phyloP scores from a whole-genome alignment of 208 protist species.

The Leishmania tarentolae region DNA sequence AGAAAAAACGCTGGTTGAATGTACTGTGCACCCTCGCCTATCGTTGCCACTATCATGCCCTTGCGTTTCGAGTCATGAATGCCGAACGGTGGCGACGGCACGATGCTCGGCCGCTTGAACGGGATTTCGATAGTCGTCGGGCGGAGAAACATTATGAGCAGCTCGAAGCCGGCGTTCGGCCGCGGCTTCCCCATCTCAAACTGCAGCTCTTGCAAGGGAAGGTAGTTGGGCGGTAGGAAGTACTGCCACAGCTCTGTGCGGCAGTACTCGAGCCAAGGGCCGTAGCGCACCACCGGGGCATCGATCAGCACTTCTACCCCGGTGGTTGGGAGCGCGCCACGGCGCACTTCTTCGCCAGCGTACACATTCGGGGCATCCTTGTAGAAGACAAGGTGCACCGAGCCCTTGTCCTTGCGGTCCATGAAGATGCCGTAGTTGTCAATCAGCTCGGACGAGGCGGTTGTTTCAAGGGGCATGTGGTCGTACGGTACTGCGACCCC shows the following conservation, averaged over 20 bases:
- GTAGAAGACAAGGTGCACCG: slow-evolving; percentile 78
- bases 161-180: slow-evolving; percentile 75
- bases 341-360: slow-evolving; percentile 63
- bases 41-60: slow-evolving; percentile 54
- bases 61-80: slow-evolving; percentile 75
- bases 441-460: slow-evolving; percentile 59
- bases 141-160: slow-evolving; percentile 77
- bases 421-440: slow-evolving; percentile 79
- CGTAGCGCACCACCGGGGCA: slow-evolving; percentile 63
- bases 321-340: slow-evolving; percentile 59
- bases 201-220: slow-evolving; percentile 56
- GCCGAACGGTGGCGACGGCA: slow-evolving; percentile 84
- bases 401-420: slow-evolving; percentile 63
- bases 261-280: slow-evolving; percentile 87
- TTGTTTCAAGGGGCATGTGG: slow-evolving; percentile 33
- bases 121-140: slow-evolving; percentile 69
- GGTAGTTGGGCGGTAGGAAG: slow-evolving; percentile 82
- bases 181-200: slow-evolving; percentile 73
- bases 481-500: slow-evolving; percentile 29
- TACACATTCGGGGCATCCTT: slow-evolving; percentile 84
- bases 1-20: slow-evolving; percentile 78
- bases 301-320: slow-evolving; percentile 85
- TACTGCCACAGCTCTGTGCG: slow-evolving; percentile 76
- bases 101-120: slow-evolving; percentile 75
- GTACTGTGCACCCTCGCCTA: slow-evolving; percentile 78